A percentile compares a stretch with the other conserved stretches of the same genome.
These are phyloP conservation scores for Nitzschia sp. DNA, from an alignment of 108 stramenopile species.

Conservation along the genomic window DNA sequence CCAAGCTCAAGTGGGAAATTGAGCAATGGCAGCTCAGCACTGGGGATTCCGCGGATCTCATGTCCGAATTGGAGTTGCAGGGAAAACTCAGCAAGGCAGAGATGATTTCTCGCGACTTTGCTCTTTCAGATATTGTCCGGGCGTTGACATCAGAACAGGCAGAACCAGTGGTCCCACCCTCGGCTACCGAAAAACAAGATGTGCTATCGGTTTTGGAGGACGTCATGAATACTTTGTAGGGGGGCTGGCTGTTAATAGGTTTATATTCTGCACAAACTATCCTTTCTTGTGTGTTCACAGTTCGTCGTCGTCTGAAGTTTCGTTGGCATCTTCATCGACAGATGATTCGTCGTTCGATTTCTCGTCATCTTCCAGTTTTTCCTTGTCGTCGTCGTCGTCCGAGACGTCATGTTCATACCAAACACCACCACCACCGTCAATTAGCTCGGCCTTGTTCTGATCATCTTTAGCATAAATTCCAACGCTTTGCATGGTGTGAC, in stretches of 20 bases:
- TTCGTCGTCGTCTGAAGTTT: not conserved
- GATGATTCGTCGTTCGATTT: constrained; percentile 6
- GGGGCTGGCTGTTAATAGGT: not conserved
- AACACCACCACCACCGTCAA: constrained; percentile 85
- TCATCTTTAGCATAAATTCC: constrained; percentile 87
- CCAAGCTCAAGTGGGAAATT: constrained; percentile 31
- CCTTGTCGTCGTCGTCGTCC: constrained; percentile 69
- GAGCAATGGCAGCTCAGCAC: constrained; percentile 23
- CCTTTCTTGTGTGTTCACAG: not conserved
- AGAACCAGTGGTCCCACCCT: not conserved
- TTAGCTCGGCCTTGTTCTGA: constrained; percentile 74
- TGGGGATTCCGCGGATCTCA: constrained; percentile 12
- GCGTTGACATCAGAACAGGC: constrained; percentile 6
- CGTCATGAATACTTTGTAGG: constrained; percentile 10
- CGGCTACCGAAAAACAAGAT: constrained; percentile 7
- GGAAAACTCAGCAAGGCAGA: constrained; percentile 23
- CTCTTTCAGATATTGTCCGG: constrained; percentile 10
- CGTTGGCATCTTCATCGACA: not conserved
- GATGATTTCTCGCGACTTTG: constrained; percentile 19
- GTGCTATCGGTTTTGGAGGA: constrained; percentile 12
- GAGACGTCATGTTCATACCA: constrained; percentile 83
- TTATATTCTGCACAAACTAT: not conserved
- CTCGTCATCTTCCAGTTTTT: constrained; percentile 12
- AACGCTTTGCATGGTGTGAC: constrained; percentile 87
- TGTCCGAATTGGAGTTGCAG: constrained; percentile 17